These are phyloP conservation scores for Termitomyces bulborhizus DNA, from an alignment of 768 basidiomycete species.

Conservation along the genomic window DNA sequence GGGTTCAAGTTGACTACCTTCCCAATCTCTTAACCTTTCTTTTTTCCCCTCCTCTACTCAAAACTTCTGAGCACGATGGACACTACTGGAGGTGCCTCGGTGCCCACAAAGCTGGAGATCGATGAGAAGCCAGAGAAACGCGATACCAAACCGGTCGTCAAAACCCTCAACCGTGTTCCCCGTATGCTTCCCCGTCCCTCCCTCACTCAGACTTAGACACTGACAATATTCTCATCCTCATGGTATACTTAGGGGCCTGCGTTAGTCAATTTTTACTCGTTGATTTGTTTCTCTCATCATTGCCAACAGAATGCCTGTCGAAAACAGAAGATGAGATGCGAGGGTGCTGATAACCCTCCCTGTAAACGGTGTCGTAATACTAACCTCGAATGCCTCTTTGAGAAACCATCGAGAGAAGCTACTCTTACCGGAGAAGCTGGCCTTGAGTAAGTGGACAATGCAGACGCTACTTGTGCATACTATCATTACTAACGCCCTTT, in stretches of 20 bases:
- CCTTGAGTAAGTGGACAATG: constrained; percentile 58
- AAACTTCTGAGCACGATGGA: constrained; percentile 26
- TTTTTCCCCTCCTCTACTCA: constrained; percentile 8
- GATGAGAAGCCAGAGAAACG: constrained; percentile 53
- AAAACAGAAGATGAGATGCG: constrained; percentile 97
- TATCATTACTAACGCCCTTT: constrained; percentile 13
- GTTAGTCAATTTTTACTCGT: constrained; percentile 33
- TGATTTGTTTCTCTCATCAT: constrained; percentile 8
- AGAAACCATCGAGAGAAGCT: constrained; percentile 86
- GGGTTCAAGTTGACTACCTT: constrained; percentile 12
- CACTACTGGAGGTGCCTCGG: constrained; percentile 20
- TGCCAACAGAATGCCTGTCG: constrained; percentile 79
- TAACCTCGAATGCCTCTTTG: constrained; percentile 89
- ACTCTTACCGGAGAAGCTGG: constrained; percentile 87
- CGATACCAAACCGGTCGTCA: constrained; percentile 66
- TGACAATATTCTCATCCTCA: constrained; percentile 11
- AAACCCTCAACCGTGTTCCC: constrained; percentile 82
- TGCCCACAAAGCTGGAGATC: constrained; percentile 60
- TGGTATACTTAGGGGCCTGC: constrained; percentile 58
- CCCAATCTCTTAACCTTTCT: constrained; percentile 13
- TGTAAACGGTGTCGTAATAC: constrained; percentile 89
- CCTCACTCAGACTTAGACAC: constrained; percentile 3
- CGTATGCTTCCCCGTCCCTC: constrained; percentile 45
- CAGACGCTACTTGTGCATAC: not conserved
- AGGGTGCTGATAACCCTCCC: constrained; percentile 95